Percentiles rank a stretch among this genome's conserved stretches.
Evolutionary conservation across 2,329 filamentous ascomycete species (phyloP).

Genomic region (Monosporascus sp.): DNA sequence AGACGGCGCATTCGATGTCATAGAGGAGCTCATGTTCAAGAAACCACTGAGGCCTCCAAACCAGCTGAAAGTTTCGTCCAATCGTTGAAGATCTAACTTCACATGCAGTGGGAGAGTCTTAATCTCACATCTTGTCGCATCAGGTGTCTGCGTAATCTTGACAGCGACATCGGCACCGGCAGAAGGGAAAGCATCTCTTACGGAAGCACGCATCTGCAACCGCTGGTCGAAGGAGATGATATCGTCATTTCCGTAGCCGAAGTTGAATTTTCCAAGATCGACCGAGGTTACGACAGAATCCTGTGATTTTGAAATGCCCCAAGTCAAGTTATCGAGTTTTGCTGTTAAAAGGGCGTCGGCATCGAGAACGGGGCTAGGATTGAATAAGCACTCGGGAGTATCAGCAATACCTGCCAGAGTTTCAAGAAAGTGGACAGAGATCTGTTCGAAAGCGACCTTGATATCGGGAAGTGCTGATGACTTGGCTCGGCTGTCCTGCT

Average conservation of each 20-base stretch:
- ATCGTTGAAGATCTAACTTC: constrained; percentile 67
- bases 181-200: constrained; percentile 52
- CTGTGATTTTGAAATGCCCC: constrained; percentile 23
- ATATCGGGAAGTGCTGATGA: constrained; percentile 30
- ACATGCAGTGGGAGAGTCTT: constrained; percentile 73
- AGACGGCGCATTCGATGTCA: constrained; percentile 64
- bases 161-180: constrained; percentile 53
- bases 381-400: constrained; percentile 39
- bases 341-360: constrained; percentile 49
- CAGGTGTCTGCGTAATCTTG: constrained; percentile 40
- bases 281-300: constrained; percentile 32
- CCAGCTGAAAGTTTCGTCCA: constrained; percentile 83
- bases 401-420: constrained; percentile 48
- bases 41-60: constrained; percentile 91
- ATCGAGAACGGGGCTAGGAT: constrained; percentile 33
- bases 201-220: constrained; percentile 52
- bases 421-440: constrained; percentile 52
- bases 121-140: constrained; percentile 52
- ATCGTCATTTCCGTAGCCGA: constrained; percentile 57
- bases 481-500: constrained; percentile 8
- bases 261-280: constrained; percentile 51
- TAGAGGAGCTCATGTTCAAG: constrained; percentile 79
- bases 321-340: constrained; percentile 39
- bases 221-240: constrained; percentile 58
- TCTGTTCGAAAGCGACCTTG: constrained; percentile 40